phyloP scores from a whole-genome alignment of 1,284 basidiomycete species.

The Singerocomus inundabilis region DNA sequence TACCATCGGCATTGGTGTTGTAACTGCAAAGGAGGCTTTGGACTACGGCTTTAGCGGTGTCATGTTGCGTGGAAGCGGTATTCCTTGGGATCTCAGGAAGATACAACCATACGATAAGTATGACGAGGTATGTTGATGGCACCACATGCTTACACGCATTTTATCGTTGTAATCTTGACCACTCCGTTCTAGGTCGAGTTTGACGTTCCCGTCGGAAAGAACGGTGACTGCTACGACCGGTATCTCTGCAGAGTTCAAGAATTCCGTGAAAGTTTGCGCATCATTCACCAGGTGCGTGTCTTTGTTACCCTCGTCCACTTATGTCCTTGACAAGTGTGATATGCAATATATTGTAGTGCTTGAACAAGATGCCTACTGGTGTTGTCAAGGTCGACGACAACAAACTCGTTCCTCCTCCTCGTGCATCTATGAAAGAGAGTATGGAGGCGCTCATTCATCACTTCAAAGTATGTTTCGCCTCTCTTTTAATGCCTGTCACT shows the following conservation, averaged over 20 bases:
- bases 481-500: background rate
- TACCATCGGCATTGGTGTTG: slow-evolving; percentile 88
- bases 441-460: slow-evolving; percentile 99
- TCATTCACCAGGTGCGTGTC: slow-evolving; percentile 71
- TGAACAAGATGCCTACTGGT: slow-evolving; percentile 97
- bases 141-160: too few species aligned
- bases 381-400: slow-evolving; percentile 96
- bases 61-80: slow-evolving; percentile 93
- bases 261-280: slow-evolving; percentile 92
- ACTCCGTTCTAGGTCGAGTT: slow-evolving; percentile 80
- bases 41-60: slow-evolving; percentile 96
- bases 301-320: background rate
- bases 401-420: slow-evolving; percentile 96
- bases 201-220: slow-evolving; percentile 93
- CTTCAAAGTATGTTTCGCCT: slow-evolving; percentile 70
- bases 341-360: slow-evolving; percentile 51
- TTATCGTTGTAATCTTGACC: background rate
- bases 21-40: slow-evolving; percentile 90
- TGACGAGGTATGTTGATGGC: slow-evolving; percentile 61
- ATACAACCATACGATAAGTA: slow-evolving; percentile 96
- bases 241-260: slow-evolving; percentile 98
- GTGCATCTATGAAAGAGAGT: slow-evolving; percentile 98
- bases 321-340: background rate
- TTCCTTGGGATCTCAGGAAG: slow-evolving; percentile 96
- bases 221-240: slow-evolving; percentile 96